A percentile compares a stretch with the other conserved stretches of the same genome.
Conservation (phyloP, 176 grass and related monocot species). For the Melocanna baccifera region DNA sequence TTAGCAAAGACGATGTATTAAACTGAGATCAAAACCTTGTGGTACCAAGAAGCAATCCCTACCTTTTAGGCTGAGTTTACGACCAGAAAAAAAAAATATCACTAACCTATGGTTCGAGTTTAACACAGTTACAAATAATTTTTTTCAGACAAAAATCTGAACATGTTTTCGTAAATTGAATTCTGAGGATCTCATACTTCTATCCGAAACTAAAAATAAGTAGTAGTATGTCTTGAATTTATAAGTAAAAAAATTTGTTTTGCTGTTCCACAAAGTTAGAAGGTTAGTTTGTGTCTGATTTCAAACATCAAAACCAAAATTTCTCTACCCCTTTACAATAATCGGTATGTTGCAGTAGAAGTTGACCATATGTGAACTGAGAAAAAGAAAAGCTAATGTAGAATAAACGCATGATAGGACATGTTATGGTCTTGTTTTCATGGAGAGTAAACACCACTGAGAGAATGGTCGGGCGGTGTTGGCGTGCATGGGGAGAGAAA, state of each 20-base stretch:
- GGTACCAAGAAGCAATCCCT: neutral
- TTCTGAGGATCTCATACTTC: neutral
- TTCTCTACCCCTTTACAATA: neutral
- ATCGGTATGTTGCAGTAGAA: neutral
- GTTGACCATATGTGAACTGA: constrained; percentile 11
- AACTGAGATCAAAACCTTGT: neutral
- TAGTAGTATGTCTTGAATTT: neutral
- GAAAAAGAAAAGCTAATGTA: constrained; percentile 7
- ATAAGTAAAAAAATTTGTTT: neutral
- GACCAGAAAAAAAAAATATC: neutral
- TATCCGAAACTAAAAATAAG: neutral
- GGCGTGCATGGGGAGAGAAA: too few species aligned
- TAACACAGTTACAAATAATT: neutral
- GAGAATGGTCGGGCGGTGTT: too few species aligned
- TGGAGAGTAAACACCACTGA: too few species aligned
- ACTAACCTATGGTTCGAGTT: neutral
- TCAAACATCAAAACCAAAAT: neutral
- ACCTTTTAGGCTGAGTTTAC: neutral
- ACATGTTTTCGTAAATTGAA: neutral
- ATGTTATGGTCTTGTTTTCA: neutral
- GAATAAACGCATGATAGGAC: neutral
- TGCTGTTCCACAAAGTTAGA: neutral
- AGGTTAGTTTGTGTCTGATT: neutral
- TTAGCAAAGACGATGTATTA: neutral
- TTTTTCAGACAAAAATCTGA: neutral